A percentile compares a stretch with the other conserved stretches of the same genome.
Conservation (phyloP, 192 early-diverging fungal genomes). For the Coemansia erecta region DNA sequence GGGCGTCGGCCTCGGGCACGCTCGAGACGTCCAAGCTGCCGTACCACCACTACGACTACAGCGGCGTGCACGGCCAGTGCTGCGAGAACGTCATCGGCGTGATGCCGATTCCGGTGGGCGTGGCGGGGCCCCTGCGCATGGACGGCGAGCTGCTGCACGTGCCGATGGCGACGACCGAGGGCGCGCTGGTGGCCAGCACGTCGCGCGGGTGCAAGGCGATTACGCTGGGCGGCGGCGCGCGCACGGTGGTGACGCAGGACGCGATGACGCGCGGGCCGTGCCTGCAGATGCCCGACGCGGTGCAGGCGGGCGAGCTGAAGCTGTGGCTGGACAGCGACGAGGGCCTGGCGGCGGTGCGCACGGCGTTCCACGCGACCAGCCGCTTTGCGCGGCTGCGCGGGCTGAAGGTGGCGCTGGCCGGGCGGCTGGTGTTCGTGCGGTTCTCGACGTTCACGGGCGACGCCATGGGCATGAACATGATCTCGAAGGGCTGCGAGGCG, state of each 20-base stretch:
- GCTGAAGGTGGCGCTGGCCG: constrained; percentile 82
- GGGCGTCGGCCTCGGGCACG: constrained; percentile 61
- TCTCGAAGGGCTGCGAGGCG: constrained; percentile 91
- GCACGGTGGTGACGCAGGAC: constrained; percentile 73
- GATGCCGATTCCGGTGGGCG: constrained; percentile 87
- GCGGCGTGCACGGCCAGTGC: constrained; percentile 85
- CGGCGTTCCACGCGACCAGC: constrained; percentile 82
- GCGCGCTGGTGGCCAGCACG: constrained; percentile 83
- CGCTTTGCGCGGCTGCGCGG: constrained; percentile 82
- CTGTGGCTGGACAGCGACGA: constrained; percentile 67
- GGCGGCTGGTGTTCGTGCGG: constrained; percentile 79
- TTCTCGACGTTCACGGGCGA: constrained; percentile 91
- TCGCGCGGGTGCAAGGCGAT: constrained; percentile 95
- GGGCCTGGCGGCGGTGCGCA: constrained; percentile 64
- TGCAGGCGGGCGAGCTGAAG: constrained; percentile 64
- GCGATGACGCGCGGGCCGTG: constrained; percentile 94
- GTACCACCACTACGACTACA: constrained; percentile 84
- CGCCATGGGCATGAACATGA: constrained; percentile 99
- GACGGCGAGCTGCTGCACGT: constrained; percentile 80
- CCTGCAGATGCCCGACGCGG: constrained; percentile 75
- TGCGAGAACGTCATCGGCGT: constrained; percentile 97
- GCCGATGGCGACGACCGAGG: constrained; percentile 97
- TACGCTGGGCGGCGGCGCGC: constrained; percentile 79
- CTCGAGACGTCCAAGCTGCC: constrained; percentile 70
- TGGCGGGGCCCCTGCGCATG: constrained; percentile 83